phyloP scores from a whole-genome alignment of 106 monocot species.

The Acorus gramineus region DNA sequence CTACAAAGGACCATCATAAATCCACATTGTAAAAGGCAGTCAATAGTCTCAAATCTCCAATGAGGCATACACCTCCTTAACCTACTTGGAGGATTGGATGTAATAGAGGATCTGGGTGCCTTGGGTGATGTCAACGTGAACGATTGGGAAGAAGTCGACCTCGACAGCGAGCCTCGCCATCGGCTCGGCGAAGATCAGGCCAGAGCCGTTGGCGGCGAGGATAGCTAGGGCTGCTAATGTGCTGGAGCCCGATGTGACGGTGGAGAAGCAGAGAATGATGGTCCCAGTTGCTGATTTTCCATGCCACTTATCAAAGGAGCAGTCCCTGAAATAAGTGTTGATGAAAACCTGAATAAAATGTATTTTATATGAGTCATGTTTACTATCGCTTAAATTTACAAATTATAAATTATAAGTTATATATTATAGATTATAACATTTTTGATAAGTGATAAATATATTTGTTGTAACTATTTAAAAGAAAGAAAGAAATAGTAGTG shows the following conservation, averaged over 20 bases:
- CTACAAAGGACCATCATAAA: neutral
- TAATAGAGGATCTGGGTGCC: conserved; percentile 62
- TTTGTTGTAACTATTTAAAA: no score
- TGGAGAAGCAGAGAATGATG: conserved; percentile 62
- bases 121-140: conserved; percentile 53
- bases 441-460: no score
- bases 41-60: no score
- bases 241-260: conserved; percentile 34
- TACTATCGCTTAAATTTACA: no score
- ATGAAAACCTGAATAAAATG: no score
- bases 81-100: conserved; percentile 36
- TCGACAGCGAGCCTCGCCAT: conserved; percentile 14
- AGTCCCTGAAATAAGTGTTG: conserved; percentile 1
- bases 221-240: conserved; percentile 35
- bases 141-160: conserved; percentile 55
- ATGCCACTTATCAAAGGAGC: conserved; percentile 28
- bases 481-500: no score
- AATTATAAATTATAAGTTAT: no score
- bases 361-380: no score
- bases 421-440: no score
- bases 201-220: conserved; percentile 35
- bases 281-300: conserved; percentile 20
- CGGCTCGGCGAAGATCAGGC: conserved; percentile 50
- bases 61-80: neutral
- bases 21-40: neutral